Conservation (phyloP, 441 rosid species). For the Biscutella laevigata region DNA sequence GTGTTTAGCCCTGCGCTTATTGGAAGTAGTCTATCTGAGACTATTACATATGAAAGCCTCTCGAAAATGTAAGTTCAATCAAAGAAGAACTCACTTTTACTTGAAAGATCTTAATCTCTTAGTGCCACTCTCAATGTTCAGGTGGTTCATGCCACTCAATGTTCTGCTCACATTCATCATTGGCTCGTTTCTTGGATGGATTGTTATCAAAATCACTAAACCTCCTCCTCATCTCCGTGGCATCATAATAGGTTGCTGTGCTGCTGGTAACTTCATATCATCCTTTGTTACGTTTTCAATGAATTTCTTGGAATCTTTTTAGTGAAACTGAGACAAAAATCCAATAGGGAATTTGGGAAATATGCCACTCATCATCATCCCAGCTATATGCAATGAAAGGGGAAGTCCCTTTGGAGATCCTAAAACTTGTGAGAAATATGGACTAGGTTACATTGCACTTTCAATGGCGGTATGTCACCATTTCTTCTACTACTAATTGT, state of each 20-base stretch:
- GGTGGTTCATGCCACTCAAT: conserved; percentile 95
- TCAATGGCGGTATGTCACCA: conserved; percentile 67
- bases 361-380: conserved; percentile 70
- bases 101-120: too few relatives aligned
- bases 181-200: conserved; percentile 74
- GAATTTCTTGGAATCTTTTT: neutral
- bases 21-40: conserved; percentile 40
- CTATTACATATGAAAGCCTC: conserved; percentile 38
- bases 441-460: conserved; percentile 65
- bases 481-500: neutral
- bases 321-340: neutral
- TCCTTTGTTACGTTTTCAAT: neutral
- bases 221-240: conserved; percentile 61
- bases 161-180: conserved; percentile 55
- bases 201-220: conserved; percentile 48
- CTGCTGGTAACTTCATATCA: conserved; percentile 46
- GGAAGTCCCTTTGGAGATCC: conserved; percentile 76
- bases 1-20: conserved; percentile 52
- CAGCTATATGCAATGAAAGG: conserved; percentile 72
- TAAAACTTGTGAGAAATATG: conserved; percentile 41
- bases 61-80: conserved; percentile 28
- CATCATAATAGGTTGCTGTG: conserved; percentile 69
- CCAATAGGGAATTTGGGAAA: conserved; percentile 67
- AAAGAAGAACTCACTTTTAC: too few relatives aligned
- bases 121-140: too few relatives aligned